A percentile compares a stretch with the other conserved stretches of the same genome.
Evolutionary conservation across 129 eudicot genomes (phyloP).

Genomic region (Centrapalus pauciflorus): DNA sequence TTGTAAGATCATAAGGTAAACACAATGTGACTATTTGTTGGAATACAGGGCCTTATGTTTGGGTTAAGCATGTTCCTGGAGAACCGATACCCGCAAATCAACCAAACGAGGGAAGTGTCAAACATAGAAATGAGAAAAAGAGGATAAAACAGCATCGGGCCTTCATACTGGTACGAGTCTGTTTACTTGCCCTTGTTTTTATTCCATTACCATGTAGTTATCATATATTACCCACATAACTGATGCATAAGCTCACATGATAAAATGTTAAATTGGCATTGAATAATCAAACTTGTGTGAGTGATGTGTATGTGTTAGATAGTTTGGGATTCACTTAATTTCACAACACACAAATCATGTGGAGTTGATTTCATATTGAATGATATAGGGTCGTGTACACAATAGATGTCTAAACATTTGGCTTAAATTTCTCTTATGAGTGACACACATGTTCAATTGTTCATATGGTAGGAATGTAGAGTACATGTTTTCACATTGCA

Average conservation of each 20-base stretch:
- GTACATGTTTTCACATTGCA: no score
- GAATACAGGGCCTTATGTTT: conserved; percentile 78
- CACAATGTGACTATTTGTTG: not conserved
- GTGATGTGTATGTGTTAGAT: no score
- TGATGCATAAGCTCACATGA: not conserved
- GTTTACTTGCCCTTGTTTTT: not conserved
- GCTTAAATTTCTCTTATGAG: no score
- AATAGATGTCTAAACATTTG: no score
- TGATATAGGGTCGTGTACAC: no score
- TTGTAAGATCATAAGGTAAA: not conserved
- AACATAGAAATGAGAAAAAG: conserved; percentile 89
- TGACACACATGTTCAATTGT: no score
- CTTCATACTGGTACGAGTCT: conserved; percentile 60
- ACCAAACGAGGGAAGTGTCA: conserved; percentile 91
- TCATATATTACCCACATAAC: not conserved
- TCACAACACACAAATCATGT: no score
- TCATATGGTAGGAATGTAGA: no score
- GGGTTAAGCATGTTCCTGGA: conserved; percentile 72
- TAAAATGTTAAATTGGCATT: not conserved
- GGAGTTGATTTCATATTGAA: no score
- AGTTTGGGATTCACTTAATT: no score
- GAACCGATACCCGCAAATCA: conserved; percentile 57
- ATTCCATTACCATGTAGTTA: not conserved
- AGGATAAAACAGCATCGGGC: conserved; percentile 53
- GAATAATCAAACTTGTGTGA: not conserved